A percentile compares a stretch with the other conserved stretches of the same genome.
These are phyloP conservation scores for Laguncularia racemosa DNA, from an alignment of 345 rosid species.

Conservation along the genomic window DNA sequence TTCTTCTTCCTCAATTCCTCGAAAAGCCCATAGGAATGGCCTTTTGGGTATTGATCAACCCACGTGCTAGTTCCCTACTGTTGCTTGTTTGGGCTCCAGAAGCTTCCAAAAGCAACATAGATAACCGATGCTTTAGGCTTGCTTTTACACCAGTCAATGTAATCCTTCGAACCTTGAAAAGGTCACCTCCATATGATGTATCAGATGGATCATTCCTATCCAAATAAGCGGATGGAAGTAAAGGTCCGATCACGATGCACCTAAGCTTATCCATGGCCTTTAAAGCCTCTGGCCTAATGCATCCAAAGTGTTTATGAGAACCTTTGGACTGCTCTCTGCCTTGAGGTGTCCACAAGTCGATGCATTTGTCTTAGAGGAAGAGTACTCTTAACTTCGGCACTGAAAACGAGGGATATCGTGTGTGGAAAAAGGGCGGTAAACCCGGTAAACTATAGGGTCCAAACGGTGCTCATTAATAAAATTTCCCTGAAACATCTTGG, in stretches of 20 bases:
- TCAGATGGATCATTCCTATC: slow-evolving; percentile 13
- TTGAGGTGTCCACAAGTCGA: slow-evolving; percentile 25
- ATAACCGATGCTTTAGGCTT: slow-evolving; percentile 27
- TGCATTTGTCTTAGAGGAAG: slow-evolving; percentile 1
- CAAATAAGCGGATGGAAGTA: slow-evolving; percentile 28
- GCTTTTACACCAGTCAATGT: slow-evolving; percentile 33
- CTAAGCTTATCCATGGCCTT: slow-evolving; percentile 16
- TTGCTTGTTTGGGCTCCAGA: slow-evolving; percentile 4
- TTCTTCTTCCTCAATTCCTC: background rate
- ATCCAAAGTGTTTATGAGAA: slow-evolving; percentile 57
- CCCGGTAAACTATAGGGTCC: slow-evolving; percentile 29
- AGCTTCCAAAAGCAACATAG: slow-evolving; percentile 35
- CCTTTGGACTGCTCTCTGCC: slow-evolving; percentile 27
- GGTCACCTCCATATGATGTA: slow-evolving; percentile 22
- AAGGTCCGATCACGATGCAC: slow-evolving; percentile 39
- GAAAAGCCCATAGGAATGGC: slow-evolving; percentile 32
- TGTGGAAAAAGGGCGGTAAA: slow-evolving; percentile 29
- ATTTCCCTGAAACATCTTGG: slow-evolving; percentile 10
- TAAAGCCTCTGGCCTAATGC: slow-evolving; percentile 43
- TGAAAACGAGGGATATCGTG: slow-evolving; percentile 44
- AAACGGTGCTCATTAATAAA: slow-evolving; percentile 9
- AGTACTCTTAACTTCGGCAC: slow-evolving; percentile 9
- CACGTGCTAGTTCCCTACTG: slow-evolving; percentile 32
- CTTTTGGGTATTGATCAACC: slow-evolving; percentile 3
- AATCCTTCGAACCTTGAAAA: slow-evolving; percentile 19